A percentile compares a stretch with the other conserved stretches of the same genome.
phyloP scores from a whole-genome alignment of 495 filamentous ascomycete species.

The Lophiotrema nucula region DNA sequence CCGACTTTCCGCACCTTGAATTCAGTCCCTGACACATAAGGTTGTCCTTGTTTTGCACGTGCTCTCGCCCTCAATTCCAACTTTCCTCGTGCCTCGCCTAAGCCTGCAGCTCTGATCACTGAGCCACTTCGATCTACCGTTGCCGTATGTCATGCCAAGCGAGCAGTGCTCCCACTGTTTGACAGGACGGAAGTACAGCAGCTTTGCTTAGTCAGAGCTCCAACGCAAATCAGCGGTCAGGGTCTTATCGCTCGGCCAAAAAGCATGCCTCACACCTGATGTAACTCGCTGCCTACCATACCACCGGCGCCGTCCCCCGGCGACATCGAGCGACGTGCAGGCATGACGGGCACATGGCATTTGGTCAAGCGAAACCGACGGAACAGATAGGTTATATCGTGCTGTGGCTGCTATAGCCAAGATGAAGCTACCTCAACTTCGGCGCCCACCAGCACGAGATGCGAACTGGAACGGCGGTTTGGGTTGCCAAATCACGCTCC shows the following conservation, averaged over 20 bases:
- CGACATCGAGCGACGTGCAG: too few relatives aligned
- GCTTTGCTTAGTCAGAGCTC: constrained; percentile 7
- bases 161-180: too few relatives aligned
- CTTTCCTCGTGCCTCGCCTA: constrained; percentile 18
- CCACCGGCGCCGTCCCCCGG: neutral
- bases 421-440: too few relatives aligned
- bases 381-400: too few relatives aligned
- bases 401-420: too few relatives aligned
- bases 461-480: too few relatives aligned
- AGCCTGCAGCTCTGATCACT: neutral
- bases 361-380: neutral
- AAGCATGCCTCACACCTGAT: constrained; percentile 33
- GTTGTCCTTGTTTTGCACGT: too few relatives aligned
- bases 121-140: too few relatives aligned
- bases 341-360: neutral
- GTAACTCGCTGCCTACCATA: constrained; percentile 4
- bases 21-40: too few relatives aligned
- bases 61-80: constrained; percentile 6
- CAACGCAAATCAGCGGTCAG: constrained; percentile 19
- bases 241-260: constrained; percentile 26
- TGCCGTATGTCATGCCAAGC: neutral
- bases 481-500: neutral
- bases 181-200: too few relatives aligned
- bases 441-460: too few relatives aligned
- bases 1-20: too few relatives aligned